Evolutionary conservation across 306 rosid species (phyloP).

Genomic region (Dryas octopetala): DNA sequence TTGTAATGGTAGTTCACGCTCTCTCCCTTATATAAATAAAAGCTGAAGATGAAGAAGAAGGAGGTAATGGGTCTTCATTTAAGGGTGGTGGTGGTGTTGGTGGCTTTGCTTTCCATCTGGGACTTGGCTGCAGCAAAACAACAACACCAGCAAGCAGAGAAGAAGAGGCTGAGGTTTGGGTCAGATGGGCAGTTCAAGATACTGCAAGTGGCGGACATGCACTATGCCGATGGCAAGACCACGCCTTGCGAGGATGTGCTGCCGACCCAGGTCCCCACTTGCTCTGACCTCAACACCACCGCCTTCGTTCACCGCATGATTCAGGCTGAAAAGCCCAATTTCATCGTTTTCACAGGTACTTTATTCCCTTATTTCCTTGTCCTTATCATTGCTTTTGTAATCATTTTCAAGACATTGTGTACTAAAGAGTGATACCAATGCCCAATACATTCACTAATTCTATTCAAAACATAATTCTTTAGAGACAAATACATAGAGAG

Average conservation of each 20-base stretch:
- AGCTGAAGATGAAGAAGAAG: neutral
- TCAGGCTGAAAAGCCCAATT: constrained; percentile 85
- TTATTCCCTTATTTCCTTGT: neutral
- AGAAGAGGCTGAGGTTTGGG: constrained; percentile 57
- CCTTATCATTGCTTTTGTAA: neutral
- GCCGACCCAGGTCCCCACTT: constrained; percentile 48
- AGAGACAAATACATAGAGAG: too few relatives aligned
- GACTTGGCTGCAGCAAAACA: constrained; percentile 32
- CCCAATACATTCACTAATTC: neutral
- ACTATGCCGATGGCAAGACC: constrained; percentile 63
- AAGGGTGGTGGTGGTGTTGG: constrained; percentile 10
- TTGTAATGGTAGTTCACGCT: neutral
- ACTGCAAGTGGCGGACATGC: constrained; percentile 97
- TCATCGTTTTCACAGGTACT: constrained; percentile 88
- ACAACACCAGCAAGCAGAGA: constrained; percentile 10
- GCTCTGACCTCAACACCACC: constrained; percentile 88
- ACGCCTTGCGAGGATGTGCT: constrained; percentile 73
- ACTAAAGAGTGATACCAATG: neutral
- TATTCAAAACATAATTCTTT: too few relatives aligned
- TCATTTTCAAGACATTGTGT: too few relatives aligned
- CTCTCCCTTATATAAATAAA: neutral
- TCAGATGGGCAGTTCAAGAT: constrained; percentile 77
- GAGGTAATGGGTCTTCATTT: constrained; percentile 20
- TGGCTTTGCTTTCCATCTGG: constrained; percentile 31
- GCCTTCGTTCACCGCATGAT: constrained; percentile 69